Conservation (phyloP, 2,329 filamentous ascomycete species). For the Talaromyces sp. region DNA sequence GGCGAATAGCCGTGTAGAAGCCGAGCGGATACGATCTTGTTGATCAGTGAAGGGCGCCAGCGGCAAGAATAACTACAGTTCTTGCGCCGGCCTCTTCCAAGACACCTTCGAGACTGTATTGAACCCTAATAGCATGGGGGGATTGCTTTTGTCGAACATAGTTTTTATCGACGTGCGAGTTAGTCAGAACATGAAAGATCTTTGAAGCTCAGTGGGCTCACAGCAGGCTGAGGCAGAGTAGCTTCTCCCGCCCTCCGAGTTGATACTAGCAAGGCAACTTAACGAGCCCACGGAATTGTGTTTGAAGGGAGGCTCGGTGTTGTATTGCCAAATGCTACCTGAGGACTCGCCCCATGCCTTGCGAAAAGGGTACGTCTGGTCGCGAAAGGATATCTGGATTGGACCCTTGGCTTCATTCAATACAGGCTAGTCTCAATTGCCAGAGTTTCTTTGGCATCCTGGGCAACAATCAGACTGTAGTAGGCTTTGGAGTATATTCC, state of each 20-base stretch:
- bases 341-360: not conserved
- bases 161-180: slow-evolving; percentile 18
- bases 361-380: not conserved
- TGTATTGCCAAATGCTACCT: not conserved
- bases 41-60: too few relatives aligned
- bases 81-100: too few relatives aligned
- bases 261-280: slow-evolving; percentile 2
- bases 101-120: slow-evolving; percentile 32
- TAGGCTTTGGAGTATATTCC: too few relatives aligned
- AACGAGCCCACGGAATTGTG: not conserved
- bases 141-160: slow-evolving; percentile 14
- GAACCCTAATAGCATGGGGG: slow-evolving; percentile 39
- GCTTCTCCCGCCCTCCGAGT: slow-evolving; percentile 14
- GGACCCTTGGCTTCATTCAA: too few relatives aligned
- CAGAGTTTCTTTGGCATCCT: too few relatives aligned
- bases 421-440: too few relatives aligned
- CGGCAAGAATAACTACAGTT: too few relatives aligned
- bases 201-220: slow-evolving; percentile 9
- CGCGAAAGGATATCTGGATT: not conserved
- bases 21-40: too few relatives aligned
- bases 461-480: too few relatives aligned
- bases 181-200: slow-evolving; percentile 23
- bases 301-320: not conserved
- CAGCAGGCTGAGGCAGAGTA: slow-evolving; percentile 22
- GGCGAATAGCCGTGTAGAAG: too few relatives aligned